Conservation (phyloP, 2,329 filamentous ascomycete genomes). For the Beauveria scarabaeidicola region DNA sequence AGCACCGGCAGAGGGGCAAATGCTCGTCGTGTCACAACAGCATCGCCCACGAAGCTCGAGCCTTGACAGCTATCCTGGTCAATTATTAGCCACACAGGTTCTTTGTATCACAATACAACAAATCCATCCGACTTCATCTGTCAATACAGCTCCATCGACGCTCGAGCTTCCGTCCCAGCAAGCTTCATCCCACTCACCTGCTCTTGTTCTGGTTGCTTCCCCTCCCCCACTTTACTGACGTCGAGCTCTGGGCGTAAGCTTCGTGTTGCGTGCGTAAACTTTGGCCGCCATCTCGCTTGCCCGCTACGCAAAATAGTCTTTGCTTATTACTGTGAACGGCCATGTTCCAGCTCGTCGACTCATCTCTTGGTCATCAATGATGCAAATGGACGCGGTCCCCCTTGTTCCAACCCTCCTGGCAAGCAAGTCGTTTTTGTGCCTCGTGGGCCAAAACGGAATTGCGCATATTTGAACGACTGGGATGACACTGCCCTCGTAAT, state of each 20-base stretch:
- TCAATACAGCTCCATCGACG: background rate
- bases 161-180: background rate
- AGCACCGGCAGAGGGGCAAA: background rate
- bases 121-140: background rate
- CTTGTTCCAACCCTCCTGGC: no score
- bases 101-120: background rate
- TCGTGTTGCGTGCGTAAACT: conserved; percentile 2
- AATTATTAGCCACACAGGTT: background rate
- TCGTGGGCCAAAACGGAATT: background rate
- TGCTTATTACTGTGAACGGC: background rate
- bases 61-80: background rate
- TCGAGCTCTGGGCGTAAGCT: background rate
- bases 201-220: conserved; percentile 1
- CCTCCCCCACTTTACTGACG: conserved; percentile 10
- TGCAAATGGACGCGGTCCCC: background rate
- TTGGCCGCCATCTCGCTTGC: background rate
- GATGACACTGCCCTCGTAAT: background rate
- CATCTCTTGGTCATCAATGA: background rate
- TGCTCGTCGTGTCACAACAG: background rate
- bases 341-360: background rate
- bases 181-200: background rate
- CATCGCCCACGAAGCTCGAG: background rate
- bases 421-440: no score
- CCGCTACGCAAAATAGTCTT: background rate
- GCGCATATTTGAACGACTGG: background rate